These are phyloP conservation scores for Saccharomyces paradoxus DNA, from an alignment of 805 yeast genomes.

Conservation along the genomic window DNA sequence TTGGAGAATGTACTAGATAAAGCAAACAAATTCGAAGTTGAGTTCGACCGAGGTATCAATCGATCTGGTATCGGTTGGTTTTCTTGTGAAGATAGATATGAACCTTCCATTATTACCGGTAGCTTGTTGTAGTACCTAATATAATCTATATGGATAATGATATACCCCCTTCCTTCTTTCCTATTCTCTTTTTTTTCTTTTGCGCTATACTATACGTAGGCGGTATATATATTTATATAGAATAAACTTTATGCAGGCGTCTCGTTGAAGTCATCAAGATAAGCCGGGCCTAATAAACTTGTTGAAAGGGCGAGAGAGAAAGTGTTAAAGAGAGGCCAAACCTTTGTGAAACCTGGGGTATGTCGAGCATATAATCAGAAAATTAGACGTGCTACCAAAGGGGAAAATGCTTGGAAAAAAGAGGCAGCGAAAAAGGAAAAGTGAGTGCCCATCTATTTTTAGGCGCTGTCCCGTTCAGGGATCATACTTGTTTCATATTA, in stretches of 20 bases:
- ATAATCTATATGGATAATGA: not conserved
- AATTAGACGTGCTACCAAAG: not conserved
- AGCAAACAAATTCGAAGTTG: slow-evolving; percentile 5
- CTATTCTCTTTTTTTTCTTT: not conserved
- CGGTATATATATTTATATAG: not conserved
- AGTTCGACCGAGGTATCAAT: slow-evolving; percentile 5
- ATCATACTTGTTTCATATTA: not conserved
- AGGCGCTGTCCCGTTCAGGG: not conserved
- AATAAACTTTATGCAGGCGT: not conserved
- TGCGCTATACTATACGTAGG: not conserved
- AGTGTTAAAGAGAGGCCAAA: not conserved
- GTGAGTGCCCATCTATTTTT: not conserved
- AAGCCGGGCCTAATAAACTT: not conserved
- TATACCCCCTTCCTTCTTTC: too few relatives aligned
- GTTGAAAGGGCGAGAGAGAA: not conserved
- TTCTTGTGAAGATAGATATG: not conserved
- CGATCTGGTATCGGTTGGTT: slow-evolving; percentile 1
- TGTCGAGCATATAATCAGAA: not conserved
- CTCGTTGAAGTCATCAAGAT: not conserved
- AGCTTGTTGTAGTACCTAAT: not conserved
- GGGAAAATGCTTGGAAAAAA: not conserved
- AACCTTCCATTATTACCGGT: not conserved
- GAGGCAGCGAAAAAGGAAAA: not conserved
- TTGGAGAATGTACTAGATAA: not conserved
- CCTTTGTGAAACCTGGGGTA: not conserved